Percentiles rank a stretch among this genome's conserved stretches.
Evolutionary conservation across 2,329 filamentous ascomycete genomes (phyloP).

Genomic region (Tolypocladium pustulatum): DNA sequence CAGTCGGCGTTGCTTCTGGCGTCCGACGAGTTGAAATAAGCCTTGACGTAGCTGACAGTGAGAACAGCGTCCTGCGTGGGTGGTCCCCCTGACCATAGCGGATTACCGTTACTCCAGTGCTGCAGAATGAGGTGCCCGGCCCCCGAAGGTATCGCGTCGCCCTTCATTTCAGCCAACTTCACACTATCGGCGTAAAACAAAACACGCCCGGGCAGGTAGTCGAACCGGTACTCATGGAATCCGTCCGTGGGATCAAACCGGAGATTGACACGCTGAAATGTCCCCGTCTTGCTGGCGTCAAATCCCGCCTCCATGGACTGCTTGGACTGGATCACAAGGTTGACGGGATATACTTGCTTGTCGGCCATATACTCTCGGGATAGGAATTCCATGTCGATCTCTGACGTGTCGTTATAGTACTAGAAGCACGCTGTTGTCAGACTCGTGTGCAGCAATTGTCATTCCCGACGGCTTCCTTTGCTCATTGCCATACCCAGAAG

Average conservation of each 20-base stretch:
- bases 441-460: too few relatives aligned
- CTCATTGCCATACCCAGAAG: constrained; percentile 51
- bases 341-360: constrained; percentile 47
- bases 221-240: constrained; percentile 74
- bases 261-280: constrained; percentile 47
- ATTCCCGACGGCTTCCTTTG: background rate
- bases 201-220: constrained; percentile 54
- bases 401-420: constrained; percentile 71
- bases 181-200: constrained; percentile 59
- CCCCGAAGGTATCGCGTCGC: constrained; percentile 44
- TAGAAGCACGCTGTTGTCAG: constrained; percentile 18
- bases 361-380: constrained; percentile 49
- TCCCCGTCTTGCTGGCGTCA: constrained; percentile 49
- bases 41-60: constrained; percentile 60
- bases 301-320: constrained; percentile 47
- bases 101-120: constrained; percentile 71
- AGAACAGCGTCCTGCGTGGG: constrained; percentile 51
- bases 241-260: constrained; percentile 53
- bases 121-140: constrained; percentile 60
- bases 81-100: constrained; percentile 60
- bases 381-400: constrained; percentile 74
- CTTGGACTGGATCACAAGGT: constrained; percentile 65
- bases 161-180: constrained; percentile 44
- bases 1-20: constrained; percentile 1
- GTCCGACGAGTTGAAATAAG: constrained; percentile 66